Base-by-base conservation (phyloP, 176 grass and related monocot genomes). In the Raddia distichophylla region DNA sequence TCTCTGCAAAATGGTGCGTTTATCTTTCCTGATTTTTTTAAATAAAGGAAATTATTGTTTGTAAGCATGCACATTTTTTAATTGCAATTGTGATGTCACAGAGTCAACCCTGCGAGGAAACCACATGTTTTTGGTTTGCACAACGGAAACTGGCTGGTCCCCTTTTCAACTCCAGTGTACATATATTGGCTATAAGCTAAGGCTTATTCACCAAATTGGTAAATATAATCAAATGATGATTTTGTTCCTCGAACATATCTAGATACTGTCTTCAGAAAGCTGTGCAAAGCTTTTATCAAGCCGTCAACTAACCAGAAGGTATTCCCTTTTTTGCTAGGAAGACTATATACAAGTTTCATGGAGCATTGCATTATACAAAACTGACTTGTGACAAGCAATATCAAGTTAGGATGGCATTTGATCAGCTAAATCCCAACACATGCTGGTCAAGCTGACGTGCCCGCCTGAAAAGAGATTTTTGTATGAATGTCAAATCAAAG, bases 401-500 rank as follows among this genome's bases (percentile, higher is more conserved):
- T 67, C 63, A 27, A 63, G 45, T 53, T 61, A 67, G 62, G 62
- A 45, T 76, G 63, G 0, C 2, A 20, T 82, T 87, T 60, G 45
- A 67, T 75, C 54, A 52, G 61, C 54, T 52, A 61, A 68, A 45
- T 75, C 62, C 60, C 2, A 48, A 86, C 7, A 61, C 51, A 43
- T 81, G 44, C 61, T 75, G 57, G 18, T 74, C 63, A 76, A 82
- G 20, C n/a, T 70, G 64, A 61, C n/a, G 10, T 40, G 66, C 44
- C 15, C 44, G 10, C 18, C 18, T 15, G 59, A 67, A 80, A 78
- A 37, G 10, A 57, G 52, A 67, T 81, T 53, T 46, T 54, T 0
- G 0, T 71, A 62, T 40, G 8, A 45, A 76, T 69, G 33, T 58
- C 61, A 81, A 60, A 87, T 11, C 2, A 32, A 67, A 75, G 32